These are phyloP conservation scores for Colletotrichum lupini DNA, from an alignment of 2,329 filamentous ascomycete species.

Conservation along the genomic window DNA sequence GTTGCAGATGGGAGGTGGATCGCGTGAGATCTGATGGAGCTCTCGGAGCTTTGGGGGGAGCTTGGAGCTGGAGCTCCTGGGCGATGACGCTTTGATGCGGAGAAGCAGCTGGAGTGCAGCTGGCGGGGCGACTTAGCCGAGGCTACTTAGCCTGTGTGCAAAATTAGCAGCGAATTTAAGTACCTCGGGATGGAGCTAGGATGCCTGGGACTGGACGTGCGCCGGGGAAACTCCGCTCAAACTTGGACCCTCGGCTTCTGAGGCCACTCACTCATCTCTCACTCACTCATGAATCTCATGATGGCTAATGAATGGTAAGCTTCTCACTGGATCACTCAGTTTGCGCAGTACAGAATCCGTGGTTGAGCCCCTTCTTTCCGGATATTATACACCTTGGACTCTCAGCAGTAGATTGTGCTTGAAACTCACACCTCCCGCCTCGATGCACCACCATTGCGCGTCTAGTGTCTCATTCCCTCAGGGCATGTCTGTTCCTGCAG, in stretches of 20 bases:
- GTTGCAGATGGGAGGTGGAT: neutral
- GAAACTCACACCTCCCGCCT: neutral
- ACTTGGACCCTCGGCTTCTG: neutral
- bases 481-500: neutral
- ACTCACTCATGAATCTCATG: neutral
- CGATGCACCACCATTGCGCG: neutral
- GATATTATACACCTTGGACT: neutral
- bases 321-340: neutral
- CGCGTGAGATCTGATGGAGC: neutral
- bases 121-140: neutral
- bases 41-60: constrained; percentile 11
- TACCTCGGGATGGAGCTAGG: neutral
- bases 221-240: constrained; percentile 13
- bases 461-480: neutral
- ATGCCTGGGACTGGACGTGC: neutral
- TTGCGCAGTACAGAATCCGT: neutral
- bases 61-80: constrained; percentile 13
- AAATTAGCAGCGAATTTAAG: accelerated
- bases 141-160: neutral
- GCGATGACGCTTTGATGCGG: constrained; percentile 30
- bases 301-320: neutral
- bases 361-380: neutral
- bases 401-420: neutral
- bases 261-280: neutral
- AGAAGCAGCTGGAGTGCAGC: constrained; percentile 8